Conservation (phyloP, 2,329 filamentous ascomycete genomes). For the Neofusicoccum ribis region DNA sequence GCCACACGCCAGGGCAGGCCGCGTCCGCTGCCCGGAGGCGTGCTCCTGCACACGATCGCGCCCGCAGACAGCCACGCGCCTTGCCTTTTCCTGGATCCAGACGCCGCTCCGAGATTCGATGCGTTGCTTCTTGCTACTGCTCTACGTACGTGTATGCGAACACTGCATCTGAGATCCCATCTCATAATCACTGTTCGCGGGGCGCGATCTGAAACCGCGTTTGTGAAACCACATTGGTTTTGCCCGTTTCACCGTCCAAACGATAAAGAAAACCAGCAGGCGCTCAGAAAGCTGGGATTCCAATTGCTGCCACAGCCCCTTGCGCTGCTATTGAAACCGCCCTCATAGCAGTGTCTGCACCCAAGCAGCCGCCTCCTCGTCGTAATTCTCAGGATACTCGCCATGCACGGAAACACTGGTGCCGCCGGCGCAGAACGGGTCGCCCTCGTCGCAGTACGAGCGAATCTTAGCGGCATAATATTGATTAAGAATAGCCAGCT, state of each 20-base stretch:
- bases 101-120: background rate
- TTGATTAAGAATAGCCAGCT: conserved; percentile 1
- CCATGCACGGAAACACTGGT: conserved; percentile 10
- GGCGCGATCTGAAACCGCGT: conserved; percentile 11
- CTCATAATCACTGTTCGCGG: background rate
- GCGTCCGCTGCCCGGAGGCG: background rate
- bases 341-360: conserved; percentile 10
- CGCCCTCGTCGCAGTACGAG: conserved; percentile 12
- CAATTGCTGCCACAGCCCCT: conserved; percentile 1
- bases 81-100: background rate
- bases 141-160: background rate
- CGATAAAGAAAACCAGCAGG: conserved; percentile 1
- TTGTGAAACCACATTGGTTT: conserved; percentile 12
- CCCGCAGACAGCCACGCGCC: background rate
- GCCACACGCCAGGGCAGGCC: background rate
- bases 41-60: background rate
- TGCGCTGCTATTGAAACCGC: conserved; percentile 6
- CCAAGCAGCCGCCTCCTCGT: conserved; percentile 15
- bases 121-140: background rate
- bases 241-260: conserved; percentile 12
- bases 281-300: background rate
- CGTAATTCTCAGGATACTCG: conserved; percentile 5
- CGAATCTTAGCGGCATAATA: conserved; percentile 10
- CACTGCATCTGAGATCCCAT: background rate
- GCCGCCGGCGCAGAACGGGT: conserved; percentile 11